A percentile compares a stretch with the other conserved stretches of the same genome.
Evolutionary conservation across 192 early-diverging fungal genomes (phyloP).

Genomic region (Podochytrium sp.): DNA sequence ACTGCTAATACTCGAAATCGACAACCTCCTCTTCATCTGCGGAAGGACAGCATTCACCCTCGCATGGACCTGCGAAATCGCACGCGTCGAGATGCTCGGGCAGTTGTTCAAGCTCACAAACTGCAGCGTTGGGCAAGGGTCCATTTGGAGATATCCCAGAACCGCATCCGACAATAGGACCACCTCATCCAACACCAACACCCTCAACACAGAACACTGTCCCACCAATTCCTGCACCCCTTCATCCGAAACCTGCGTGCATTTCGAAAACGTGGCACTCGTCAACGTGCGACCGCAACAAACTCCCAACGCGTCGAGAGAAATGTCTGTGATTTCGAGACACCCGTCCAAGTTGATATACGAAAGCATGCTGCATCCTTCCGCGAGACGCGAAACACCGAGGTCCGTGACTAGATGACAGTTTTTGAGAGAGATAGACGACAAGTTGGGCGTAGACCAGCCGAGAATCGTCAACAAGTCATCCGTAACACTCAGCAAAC

Average conservation of each 20-base stretch:
- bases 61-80: not conserved
- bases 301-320: not conserved
- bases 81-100: not conserved
- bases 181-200: not conserved
- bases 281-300: not conserved
- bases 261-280: not conserved
- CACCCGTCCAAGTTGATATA: not conserved
- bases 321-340: not conserved
- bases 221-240: not conserved
- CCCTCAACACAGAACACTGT: not conserved
- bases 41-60: not conserved
- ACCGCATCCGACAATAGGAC: not conserved
- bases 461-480: not conserved
- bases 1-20: not conserved
- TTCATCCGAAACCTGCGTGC: not conserved
- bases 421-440: not conserved
- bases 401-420: not conserved
- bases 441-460: conserved; percentile 1
- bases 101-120: not conserved
- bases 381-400: conserved; percentile 9
- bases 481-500: not conserved
- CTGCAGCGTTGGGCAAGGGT: not conserved
- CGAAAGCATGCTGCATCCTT: not conserved
- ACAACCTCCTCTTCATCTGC: not conserved
- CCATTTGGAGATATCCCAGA: not conserved